Percentiles rank a stretch among this genome's conserved stretches.
phyloP scores from a whole-genome alignment of 805 yeast species.

The Lachancea waltii region DNA sequence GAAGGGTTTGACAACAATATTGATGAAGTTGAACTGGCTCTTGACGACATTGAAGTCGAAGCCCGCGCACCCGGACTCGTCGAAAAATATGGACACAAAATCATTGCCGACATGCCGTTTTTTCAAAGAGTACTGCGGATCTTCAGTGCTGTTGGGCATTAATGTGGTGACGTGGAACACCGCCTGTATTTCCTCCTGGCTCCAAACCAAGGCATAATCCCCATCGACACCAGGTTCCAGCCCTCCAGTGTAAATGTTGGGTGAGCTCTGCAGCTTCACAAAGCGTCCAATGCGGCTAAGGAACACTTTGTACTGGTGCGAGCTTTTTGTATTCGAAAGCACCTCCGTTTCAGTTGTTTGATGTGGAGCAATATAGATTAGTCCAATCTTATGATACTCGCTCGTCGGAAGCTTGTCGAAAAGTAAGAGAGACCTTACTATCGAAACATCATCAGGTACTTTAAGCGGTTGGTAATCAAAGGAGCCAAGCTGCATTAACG shows the following conservation, averaged over 20 bases:
- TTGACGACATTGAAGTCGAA: slow-evolving; percentile 65
- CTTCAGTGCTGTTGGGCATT: slow-evolving; percentile 55
- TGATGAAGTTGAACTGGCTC: slow-evolving; percentile 78
- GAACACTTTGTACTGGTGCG: slow-evolving; percentile 54
- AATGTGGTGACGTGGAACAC: slow-evolving; percentile 75
- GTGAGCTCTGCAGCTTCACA: slow-evolving; percentile 49
- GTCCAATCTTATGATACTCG: slow-evolving; percentile 72
- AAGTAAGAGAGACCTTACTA: slow-evolving; percentile 48
- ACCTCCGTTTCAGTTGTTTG: slow-evolving; percentile 62
- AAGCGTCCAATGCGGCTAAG: slow-evolving; percentile 52
- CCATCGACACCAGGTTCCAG: slow-evolving; percentile 71
- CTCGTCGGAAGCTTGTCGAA: slow-evolving; percentile 74
- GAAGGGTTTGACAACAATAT: slow-evolving; percentile 72
- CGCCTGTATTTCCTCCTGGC: slow-evolving; percentile 61
- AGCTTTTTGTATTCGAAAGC: slow-evolving; percentile 57
- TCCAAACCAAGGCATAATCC: slow-evolving; percentile 65
- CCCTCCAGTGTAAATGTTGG: slow-evolving; percentile 65
- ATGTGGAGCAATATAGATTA: slow-evolving; percentile 64
- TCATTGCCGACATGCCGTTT: slow-evolving; percentile 85
- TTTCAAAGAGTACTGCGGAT: slow-evolving; percentile 45
- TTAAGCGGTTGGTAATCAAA: slow-evolving; percentile 36
- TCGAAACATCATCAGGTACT: slow-evolving; percentile 37
- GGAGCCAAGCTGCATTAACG: slow-evolving; percentile 4
- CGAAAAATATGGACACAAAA: slow-evolving; percentile 73
- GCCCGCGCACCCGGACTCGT: slow-evolving; percentile 55